A percentile compares a stretch with the other conserved stretches of the same genome.
phyloP scores from a whole-genome alignment of 2,329 filamentous ascomycete species.

The Cyphellophora europaea region DNA sequence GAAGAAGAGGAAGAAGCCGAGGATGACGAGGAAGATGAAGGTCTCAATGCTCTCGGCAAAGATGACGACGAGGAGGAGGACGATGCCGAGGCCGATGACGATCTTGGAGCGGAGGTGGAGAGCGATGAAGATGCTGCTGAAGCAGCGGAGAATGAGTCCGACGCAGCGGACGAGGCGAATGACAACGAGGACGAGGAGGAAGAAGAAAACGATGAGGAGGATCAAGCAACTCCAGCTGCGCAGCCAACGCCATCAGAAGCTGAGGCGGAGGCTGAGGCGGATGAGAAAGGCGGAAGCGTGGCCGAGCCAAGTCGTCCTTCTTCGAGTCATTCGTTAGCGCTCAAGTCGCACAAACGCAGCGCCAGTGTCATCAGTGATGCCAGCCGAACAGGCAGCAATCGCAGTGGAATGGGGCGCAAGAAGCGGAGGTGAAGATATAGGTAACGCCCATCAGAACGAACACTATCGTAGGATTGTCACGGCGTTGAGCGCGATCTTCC shows the following conservation, averaged over 20 bases:
- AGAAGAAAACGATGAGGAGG: constrained; percentile 5
- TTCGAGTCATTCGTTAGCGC: background rate
- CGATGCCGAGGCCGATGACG: constrained; percentile 7
- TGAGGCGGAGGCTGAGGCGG: constrained; percentile 16
- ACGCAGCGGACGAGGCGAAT: constrained; percentile 6
- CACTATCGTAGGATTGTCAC: too few relatives aligned
- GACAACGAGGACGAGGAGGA: constrained; percentile 4
- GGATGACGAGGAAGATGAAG: constrained; percentile 11
- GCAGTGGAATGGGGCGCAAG: constrained; percentile 17
- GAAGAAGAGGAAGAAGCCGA: constrained; percentile 9
- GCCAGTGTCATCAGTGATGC: constrained; percentile 67
- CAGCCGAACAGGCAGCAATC: constrained; percentile 33
- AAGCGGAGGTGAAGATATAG: constrained; percentile 8
- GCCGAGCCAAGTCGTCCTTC: background rate
- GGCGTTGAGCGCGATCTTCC: too few relatives aligned
- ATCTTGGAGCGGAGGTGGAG: constrained; percentile 8
- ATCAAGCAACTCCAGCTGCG: constrained; percentile 4
- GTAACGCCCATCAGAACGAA: too few relatives aligned
- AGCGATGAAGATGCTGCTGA: constrained; percentile 4
- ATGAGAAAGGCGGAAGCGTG: background rate
- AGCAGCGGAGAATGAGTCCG: constrained; percentile 5
- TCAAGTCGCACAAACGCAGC: constrained; percentile 63
- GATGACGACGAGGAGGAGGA: constrained; percentile 20
- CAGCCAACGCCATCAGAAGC: constrained; percentile 15
- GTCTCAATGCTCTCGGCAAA: constrained; percentile 13